Percentiles rank a stretch among this genome's conserved stretches.
Evolutionary conservation across 2,329 filamentous ascomycete species (phyloP).

Genomic region (Scedosporium minutisporum): DNA sequence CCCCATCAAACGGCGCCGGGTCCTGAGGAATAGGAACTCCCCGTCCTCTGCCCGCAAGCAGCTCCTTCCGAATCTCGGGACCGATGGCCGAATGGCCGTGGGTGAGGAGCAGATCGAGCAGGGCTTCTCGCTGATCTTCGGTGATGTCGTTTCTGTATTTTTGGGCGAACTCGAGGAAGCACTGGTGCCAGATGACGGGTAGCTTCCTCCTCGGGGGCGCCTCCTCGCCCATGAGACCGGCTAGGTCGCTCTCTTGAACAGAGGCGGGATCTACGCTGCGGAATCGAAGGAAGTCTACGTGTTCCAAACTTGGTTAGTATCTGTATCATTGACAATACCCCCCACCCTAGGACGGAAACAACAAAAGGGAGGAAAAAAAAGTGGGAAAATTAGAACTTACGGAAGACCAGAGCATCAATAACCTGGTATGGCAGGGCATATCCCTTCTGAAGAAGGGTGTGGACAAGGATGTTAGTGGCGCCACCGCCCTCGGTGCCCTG

Average conservation of each 20-base stretch:
- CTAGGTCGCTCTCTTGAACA: slow-evolving; percentile 41
- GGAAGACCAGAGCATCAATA: slow-evolving; percentile 84
- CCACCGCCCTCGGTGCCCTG: slow-evolving; percentile 78
- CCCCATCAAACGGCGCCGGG: slow-evolving; percentile 50
- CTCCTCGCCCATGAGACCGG: slow-evolving; percentile 33
- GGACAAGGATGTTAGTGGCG: slow-evolving; percentile 91
- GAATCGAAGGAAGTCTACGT: slow-evolving; percentile 76
- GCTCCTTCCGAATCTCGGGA: slow-evolving; percentile 79
- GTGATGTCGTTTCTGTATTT: slow-evolving; percentile 94
- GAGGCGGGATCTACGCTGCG: slow-evolving; percentile 55
- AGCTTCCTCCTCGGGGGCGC: slow-evolving; percentile 53
- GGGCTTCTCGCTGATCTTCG: slow-evolving; percentile 83
- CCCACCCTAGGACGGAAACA: background rate
- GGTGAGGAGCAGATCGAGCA: slow-evolving; percentile 76
- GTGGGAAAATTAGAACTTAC: slow-evolving; percentile 7
- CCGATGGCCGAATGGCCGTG: slow-evolving; percentile 83
- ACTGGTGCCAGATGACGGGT: slow-evolving; percentile 95
- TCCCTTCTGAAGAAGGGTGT: slow-evolving; percentile 87
- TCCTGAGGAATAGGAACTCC: slow-evolving; percentile 53
- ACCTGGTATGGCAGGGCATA: slow-evolving; percentile 94
- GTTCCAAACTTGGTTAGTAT: background rate
- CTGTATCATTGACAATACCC: background rate
- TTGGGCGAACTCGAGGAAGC: slow-evolving; percentile 82
- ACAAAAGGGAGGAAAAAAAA: background rate
- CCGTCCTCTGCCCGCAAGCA: slow-evolving; percentile 78